A percentile compares a stretch with the other conserved stretches of the same genome.
These are phyloP conservation scores for Trichoderma koningii DNA, from an alignment of 2,329 filamentous ascomycete species.

Conservation along the genomic window DNA sequence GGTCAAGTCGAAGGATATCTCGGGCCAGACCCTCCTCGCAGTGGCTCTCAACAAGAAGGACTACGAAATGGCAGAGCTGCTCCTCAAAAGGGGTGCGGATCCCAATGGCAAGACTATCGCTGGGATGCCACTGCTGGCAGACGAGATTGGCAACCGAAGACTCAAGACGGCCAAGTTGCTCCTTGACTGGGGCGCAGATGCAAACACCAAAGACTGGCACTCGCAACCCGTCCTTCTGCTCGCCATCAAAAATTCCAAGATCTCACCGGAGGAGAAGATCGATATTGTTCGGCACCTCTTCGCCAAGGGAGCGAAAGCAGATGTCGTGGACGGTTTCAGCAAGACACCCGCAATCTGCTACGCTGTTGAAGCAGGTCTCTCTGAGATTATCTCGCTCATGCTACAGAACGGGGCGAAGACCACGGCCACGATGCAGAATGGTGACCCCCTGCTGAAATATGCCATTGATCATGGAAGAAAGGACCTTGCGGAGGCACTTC, in stretches of 20 bases:
- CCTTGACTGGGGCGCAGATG: constrained; percentile 40
- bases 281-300: constrained; percentile 39
- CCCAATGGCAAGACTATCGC: constrained; percentile 36
- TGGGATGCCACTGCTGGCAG: constrained; percentile 40
- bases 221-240: constrained; percentile 40
- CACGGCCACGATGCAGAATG: constrained; percentile 35
- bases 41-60: constrained; percentile 36
- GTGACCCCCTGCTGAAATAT: constrained; percentile 39
- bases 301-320: constrained; percentile 39
- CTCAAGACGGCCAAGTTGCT: constrained; percentile 39
- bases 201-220: constrained; percentile 38
- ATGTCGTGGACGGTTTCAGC: constrained; percentile 34
- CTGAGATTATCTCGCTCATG: constrained; percentile 36
- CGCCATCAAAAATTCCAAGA: constrained; percentile 35
- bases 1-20: constrained; percentile 36
- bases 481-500: constrained; percentile 35
- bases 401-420: constrained; percentile 37
- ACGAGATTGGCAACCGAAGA: constrained; percentile 39
- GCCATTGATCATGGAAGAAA: constrained; percentile 34
- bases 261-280: constrained; percentile 34
- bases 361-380: constrained; percentile 34
- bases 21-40: constrained; percentile 37
- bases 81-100: constrained; percentile 42
- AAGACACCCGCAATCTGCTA: constrained; percentile 32
- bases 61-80: constrained; percentile 38